phyloP scores from a whole-genome alignment of 2,329 filamentous ascomycete genomes.

The Paracamarosporium sp. region DNA sequence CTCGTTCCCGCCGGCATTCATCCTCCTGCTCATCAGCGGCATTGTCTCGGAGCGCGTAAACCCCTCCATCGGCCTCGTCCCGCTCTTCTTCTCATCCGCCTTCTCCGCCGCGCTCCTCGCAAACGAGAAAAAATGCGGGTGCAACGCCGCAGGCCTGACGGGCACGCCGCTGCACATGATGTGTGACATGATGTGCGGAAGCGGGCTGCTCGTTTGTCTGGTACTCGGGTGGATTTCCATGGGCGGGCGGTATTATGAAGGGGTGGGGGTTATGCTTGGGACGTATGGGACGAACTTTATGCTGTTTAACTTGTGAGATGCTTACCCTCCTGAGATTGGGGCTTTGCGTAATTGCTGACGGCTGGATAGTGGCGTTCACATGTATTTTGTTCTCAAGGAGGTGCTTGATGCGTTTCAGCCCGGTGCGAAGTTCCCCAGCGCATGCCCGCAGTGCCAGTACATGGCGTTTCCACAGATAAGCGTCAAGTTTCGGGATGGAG shows the following conservation, averaged over 20 bases:
- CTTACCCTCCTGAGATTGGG: background rate
- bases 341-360: background rate
- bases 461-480: conserved; percentile 16
- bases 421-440: conserved; percentile 20
- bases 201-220: conserved; percentile 28
- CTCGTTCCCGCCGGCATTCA: conserved; percentile 31
- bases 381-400: conserved; percentile 28
- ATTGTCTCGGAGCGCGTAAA: conserved; percentile 26
- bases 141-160: conserved; percentile 27
- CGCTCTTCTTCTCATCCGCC: conserved; percentile 32
- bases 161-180: conserved; percentile 35
- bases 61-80: conserved; percentile 37
- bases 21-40: conserved; percentile 35
- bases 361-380: conserved; percentile 26
- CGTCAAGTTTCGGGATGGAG: conserved; percentile 11
- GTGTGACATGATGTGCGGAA: conserved; percentile 26
- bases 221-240: conserved; percentile 31
- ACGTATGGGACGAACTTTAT: conserved; percentile 38
- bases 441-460: conserved; percentile 36
- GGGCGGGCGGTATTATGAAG: background rate
- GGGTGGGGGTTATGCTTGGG: conserved; percentile 25
- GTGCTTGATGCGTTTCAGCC: conserved; percentile 22
- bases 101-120: conserved; percentile 29
- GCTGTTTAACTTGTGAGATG: conserved; percentile 33
- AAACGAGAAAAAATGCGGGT: conserved; percentile 33